Percentiles rank a stretch among this genome's conserved stretches.
Conservation (phyloP, 306 rosid species). For the Lotus japonicus region DNA sequence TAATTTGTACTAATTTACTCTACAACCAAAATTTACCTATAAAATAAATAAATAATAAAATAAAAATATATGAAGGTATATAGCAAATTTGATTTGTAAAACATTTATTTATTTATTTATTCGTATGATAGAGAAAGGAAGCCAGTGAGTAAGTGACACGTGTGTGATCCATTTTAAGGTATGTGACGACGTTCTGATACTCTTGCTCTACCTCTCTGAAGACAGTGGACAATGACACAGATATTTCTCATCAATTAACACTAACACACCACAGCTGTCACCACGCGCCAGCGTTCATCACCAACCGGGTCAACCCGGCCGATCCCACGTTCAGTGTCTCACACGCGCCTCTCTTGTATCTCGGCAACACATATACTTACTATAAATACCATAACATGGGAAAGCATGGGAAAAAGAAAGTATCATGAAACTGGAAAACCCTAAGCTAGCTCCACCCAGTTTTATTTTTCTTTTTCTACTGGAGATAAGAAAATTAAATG, state of each 20-base stretch:
- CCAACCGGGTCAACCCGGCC: neutral
- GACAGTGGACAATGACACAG: slow-evolving; percentile 25
- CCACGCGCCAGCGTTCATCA: slow-evolving; percentile 16
- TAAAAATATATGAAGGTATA: too few relatives aligned
- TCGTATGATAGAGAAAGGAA: neutral
- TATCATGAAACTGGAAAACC: slow-evolving; percentile 56
- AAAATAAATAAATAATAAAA: too few relatives aligned
- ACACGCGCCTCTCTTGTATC: neutral
- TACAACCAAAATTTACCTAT: too few relatives aligned
- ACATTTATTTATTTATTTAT: neutral
- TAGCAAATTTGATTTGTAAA: neutral
- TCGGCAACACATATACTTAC: neutral
- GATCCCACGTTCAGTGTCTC: rapidly evolving
- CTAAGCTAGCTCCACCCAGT: slow-evolving; percentile 31
- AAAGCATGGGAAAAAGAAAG: slow-evolving; percentile 32
- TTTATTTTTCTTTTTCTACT: slow-evolving; percentile 31
- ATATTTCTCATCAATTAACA: slow-evolving; percentile 6
- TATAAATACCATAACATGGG: slow-evolving; percentile 16
- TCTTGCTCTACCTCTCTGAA: slow-evolving; percentile 12
- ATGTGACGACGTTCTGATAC: slow-evolving; percentile 43
- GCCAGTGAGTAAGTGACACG: slow-evolving; percentile 36
- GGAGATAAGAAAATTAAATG: slow-evolving; percentile 20
- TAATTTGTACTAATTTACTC: too few relatives aligned
- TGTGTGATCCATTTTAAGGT: slow-evolving; percentile 40
- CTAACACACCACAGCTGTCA: slow-evolving; percentile 24